Evolutionary conservation across 2,329 filamentous ascomycete genomes (phyloP).

Genomic region (Cryphonectria radicalis): DNA sequence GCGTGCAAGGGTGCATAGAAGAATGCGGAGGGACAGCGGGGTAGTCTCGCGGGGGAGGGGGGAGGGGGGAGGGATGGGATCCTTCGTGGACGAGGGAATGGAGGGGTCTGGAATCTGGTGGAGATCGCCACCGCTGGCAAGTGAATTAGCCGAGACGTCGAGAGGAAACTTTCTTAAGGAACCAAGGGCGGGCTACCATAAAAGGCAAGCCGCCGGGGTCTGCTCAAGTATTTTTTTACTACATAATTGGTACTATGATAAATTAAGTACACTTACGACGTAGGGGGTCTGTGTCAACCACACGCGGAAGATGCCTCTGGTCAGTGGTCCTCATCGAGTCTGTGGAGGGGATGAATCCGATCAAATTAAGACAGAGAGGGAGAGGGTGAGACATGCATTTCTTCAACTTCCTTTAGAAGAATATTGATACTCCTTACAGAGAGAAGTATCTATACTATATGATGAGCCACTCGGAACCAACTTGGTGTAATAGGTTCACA

Average conservation of each 20-base stretch:
- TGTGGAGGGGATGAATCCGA: neutral
- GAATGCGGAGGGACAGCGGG: slow-evolving; percentile 16
- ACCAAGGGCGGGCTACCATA: slow-evolving; percentile 20
- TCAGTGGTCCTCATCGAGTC: neutral
- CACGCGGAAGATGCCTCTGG: neutral
- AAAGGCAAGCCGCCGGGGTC: slow-evolving; percentile 22
- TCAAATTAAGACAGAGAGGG: neutral
- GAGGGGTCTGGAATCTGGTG: neutral
- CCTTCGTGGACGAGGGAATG: neutral
- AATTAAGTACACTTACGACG: neutral
- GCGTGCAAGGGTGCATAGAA: neutral
- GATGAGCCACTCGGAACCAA: neutral
- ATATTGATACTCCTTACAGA: neutral
- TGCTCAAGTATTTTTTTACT: neutral
- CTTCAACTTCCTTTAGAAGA: neutral
- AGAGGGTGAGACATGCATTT: neutral
- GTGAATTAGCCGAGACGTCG: neutral
- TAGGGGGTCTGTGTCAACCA: neutral
- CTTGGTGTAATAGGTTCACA: neutral
- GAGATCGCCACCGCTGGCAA: neutral
- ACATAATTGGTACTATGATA: neutral
- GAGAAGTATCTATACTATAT: neutral
- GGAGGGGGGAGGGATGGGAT: neutral
- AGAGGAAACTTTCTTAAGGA: neutral
- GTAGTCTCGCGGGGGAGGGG: neutral